Percentiles rank a stretch among this genome's conserved stretches.
These are phyloP conservation scores for Hypholoma sublateritium DNA, from an alignment of 768 basidiomycete species.

Conservation along the genomic window DNA sequence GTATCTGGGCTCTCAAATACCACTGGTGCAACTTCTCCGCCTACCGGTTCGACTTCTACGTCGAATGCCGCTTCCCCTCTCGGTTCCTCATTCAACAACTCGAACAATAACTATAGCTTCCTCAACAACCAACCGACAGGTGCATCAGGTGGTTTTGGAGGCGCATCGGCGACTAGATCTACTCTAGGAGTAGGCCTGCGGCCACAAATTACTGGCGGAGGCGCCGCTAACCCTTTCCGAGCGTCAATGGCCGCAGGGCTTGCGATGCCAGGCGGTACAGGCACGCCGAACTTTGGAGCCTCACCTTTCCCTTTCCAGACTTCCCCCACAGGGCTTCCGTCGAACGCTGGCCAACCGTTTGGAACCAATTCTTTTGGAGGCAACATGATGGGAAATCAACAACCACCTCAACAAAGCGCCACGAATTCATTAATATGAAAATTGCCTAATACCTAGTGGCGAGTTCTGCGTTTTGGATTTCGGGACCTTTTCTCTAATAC, in stretches of 20 bases:
- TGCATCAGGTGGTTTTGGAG: constrained; percentile 36
- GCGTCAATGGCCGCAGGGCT: constrained; percentile 49
- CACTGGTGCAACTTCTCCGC: constrained; percentile 7
- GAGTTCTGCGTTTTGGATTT: constrained; percentile 13
- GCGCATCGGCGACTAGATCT: constrained; percentile 22
- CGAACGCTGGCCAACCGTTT: constrained; percentile 12
- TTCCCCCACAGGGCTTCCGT: constrained; percentile 8
- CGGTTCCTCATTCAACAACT: neutral
- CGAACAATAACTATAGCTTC: constrained; percentile 19
- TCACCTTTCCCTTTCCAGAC: constrained; percentile 14
- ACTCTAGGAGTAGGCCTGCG: constrained; percentile 52
- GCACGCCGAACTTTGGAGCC: constrained; percentile 11
- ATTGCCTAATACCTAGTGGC: constrained; percentile 1
- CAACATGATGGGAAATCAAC: constrained; percentile 13
- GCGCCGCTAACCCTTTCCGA: constrained; percentile 64
- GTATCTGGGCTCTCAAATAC: constrained; percentile 21
- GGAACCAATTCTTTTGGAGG: neutral
- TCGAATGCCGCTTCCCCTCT: constrained; percentile 2
- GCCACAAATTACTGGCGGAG: constrained; percentile 66
- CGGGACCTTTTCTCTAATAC: constrained; percentile 15
- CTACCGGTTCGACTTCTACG: constrained; percentile 7
- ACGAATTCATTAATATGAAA: constrained; percentile 21
- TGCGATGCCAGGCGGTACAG: constrained; percentile 9
- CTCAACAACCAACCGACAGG: constrained; percentile 44
- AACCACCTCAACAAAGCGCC: constrained; percentile 20